These are phyloP conservation scores for Vigna reflexopilosa DNA, from an alignment of 306 rosid species.

Conservation along the genomic window DNA sequence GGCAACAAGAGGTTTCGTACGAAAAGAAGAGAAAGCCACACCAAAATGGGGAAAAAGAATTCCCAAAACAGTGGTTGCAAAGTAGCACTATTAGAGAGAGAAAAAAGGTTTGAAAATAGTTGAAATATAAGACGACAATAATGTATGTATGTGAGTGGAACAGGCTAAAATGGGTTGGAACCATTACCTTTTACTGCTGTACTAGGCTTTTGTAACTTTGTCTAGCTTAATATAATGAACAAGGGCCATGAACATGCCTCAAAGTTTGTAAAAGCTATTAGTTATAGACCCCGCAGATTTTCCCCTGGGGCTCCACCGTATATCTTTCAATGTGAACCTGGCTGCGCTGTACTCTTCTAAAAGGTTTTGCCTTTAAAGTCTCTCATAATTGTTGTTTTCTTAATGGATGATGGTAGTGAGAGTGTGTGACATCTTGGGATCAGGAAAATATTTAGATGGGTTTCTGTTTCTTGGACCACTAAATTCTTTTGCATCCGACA, in stretches of 20 bases:
- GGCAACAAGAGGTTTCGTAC: slow-evolving; percentile 49
- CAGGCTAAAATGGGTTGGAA: slow-evolving; percentile 57
- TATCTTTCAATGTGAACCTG: slow-evolving; percentile 32
- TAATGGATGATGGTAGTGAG: slow-evolving; percentile 25
- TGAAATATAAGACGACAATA: slow-evolving; percentile 58
- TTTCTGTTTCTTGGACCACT: slow-evolving; percentile 47
- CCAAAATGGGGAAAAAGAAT: slow-evolving; percentile 29
- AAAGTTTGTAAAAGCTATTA: slow-evolving; percentile 58
- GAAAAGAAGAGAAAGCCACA: slow-evolving; percentile 68
- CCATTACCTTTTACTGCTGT: slow-evolving; percentile 35
- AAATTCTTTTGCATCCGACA: slow-evolving; percentile 30
- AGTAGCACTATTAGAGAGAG: slow-evolving; percentile 31
- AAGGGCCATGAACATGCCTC: slow-evolving; percentile 42
- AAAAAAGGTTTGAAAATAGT: not conserved
- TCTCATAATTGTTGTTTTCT: not conserved
- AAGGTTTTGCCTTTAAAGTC: slow-evolving; percentile 15
- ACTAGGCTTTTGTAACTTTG: slow-evolving; percentile 46
- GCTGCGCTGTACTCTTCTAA: slow-evolving; percentile 24
- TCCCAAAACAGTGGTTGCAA: slow-evolving; percentile 36
- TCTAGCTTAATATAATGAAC: slow-evolving; percentile 44
- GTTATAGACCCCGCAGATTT: slow-evolving; percentile 57
- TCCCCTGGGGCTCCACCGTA: slow-evolving; percentile 52
- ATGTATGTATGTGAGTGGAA: slow-evolving; percentile 52
- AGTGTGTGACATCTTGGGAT: slow-evolving; percentile 37
- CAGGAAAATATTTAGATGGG: slow-evolving; percentile 49